A percentile compares a stretch with the other conserved stretches of the same genome.
These are phyloP conservation scores for Hypomontagnella submonticulosa DNA, from an alignment of 495 filamentous ascomycete genomes.

Conservation along the genomic window DNA sequence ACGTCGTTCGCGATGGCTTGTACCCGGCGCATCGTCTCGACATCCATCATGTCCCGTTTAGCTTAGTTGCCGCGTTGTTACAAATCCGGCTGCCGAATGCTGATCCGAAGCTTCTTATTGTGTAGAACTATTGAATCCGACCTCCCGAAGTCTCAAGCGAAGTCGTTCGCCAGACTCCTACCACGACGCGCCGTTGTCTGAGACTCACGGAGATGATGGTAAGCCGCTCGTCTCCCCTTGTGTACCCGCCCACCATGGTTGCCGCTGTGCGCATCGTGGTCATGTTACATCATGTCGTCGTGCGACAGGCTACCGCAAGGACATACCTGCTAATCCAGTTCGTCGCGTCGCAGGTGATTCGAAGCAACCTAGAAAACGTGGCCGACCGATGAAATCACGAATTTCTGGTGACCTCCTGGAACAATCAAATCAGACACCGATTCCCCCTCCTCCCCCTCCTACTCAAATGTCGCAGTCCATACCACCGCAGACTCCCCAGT, in stretches of 20 bases:
- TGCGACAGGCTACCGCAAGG: slow-evolving; percentile 50
- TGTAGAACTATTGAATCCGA: slow-evolving; percentile 53
- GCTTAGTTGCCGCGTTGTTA: slow-evolving; percentile 41
- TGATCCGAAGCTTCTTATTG: slow-evolving; percentile 35
- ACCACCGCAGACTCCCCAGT: slow-evolving; percentile 81
- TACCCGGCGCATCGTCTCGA: slow-evolving; percentile 43
- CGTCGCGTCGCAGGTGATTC: slow-evolving; percentile 59
- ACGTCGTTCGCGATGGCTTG: slow-evolving; percentile 42
- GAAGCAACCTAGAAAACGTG: slow-evolving; percentile 80
- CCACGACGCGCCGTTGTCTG: slow-evolving; percentile 68
- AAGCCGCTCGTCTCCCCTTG: slow-evolving; percentile 63
- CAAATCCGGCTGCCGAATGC: slow-evolving; percentile 35
- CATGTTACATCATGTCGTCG: slow-evolving; percentile 49
- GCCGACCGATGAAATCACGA: slow-evolving; percentile 80
- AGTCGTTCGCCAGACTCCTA: slow-evolving; percentile 89
- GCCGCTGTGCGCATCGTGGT: slow-evolving; percentile 46
- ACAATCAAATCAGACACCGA: slow-evolving; percentile 63
- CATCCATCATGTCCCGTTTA: slow-evolving; percentile 35
- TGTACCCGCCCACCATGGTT: slow-evolving; percentile 51
- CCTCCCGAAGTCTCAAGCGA: slow-evolving; percentile 84
- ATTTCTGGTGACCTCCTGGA: slow-evolving; percentile 58
- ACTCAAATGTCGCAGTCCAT: slow-evolving; percentile 55
- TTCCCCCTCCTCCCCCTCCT: slow-evolving; percentile 49
- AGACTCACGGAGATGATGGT: slow-evolving; percentile 82
- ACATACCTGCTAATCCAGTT: slow-evolving; percentile 52